Evolutionary conservation across 2,329 filamentous ascomycete species (phyloP), one percentile per base, ranked within the genome.

Genomic region (Ceratocystis ficicola): DNA sequence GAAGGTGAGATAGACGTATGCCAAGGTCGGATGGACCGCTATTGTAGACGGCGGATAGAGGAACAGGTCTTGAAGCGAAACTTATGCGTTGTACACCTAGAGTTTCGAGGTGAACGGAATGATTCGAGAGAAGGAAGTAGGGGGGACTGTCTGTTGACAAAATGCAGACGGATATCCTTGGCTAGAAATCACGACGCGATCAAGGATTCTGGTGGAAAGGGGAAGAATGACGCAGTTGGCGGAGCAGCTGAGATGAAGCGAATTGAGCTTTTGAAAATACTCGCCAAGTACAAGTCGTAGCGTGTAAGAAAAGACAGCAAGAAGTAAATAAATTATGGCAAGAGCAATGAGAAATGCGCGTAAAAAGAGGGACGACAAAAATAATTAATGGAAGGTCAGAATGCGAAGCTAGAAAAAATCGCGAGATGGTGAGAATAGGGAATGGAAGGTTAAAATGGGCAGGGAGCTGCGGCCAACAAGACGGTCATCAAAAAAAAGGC

Each of bases 201-300:
- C 15, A 46, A 28, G 44, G 60, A 62, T 25, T 25, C 20, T 62
- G 60, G 30, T 25, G 60, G 6, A 46, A 62, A 62, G 60, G 60
- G 12, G 55, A 36, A 5, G 28, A 59, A 59, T 59, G 55, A 59
- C 55, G 55, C 55, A 59, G 55, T 59, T n/a, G 28, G 55, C 22
- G 30, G 25, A 63, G 62, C 17, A 10, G 15, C 15, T 41, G 44
- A 15, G 30, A n/a, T n/a, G 44, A n/a, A 15, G 22, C 1, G 25
- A 46, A 25, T 30, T 12, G 8, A 25, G 48, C 3, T 41, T 41
- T 41, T 41, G 36, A 15, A 41, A 36, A 41, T 12, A 41, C 10
- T 12, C 12, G 22, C 10, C 48, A 15, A 52, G 48, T 12, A 5
- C 20, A 52, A 28, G 28, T 6, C 15, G 48, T 52, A 50, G 8